Evolutionary conservation across 345 rosid genomes (phyloP).

Genomic region (Eucalyptus cladocalyx): DNA sequence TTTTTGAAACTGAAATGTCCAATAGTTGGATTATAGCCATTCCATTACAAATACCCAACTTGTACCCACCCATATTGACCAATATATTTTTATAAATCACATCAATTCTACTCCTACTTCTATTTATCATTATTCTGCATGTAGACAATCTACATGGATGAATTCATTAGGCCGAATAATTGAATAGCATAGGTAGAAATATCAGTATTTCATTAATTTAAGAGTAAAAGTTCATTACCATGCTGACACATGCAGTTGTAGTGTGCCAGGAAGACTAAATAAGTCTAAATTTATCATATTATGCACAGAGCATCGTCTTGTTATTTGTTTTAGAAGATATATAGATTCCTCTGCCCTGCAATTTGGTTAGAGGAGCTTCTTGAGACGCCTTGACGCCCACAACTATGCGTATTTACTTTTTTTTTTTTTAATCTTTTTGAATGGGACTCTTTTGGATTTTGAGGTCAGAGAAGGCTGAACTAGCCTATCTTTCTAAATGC

Average conservation of each 20-base stretch:
- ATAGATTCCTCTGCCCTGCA: neutral
- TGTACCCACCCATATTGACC: no score
- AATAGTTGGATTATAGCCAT: neutral
- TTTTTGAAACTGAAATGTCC: neutral
- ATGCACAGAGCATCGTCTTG: neutral
- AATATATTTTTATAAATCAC: neutral
- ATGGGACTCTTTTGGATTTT: neutral
- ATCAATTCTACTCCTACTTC: neutral
- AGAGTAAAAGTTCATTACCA: neutral
- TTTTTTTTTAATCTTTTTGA: neutral
- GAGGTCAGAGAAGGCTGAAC: neutral
- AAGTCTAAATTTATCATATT: neutral
- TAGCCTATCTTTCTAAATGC: neutral
- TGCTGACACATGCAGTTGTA: neutral
- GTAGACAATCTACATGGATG: neutral
- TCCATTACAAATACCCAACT: neutral
- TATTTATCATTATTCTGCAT: neutral
- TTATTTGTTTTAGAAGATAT: neutral
- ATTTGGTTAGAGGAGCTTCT: neutral
- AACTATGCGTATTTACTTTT: neutral
- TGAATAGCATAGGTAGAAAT: neutral
- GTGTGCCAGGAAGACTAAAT: neutral
- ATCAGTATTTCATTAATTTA: neutral
- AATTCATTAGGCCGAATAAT: neutral
- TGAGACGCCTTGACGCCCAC: neutral